Evolutionary conservation across 768 basidiomycete species (phyloP).

Genomic region (Kwoniella sp.): DNA sequence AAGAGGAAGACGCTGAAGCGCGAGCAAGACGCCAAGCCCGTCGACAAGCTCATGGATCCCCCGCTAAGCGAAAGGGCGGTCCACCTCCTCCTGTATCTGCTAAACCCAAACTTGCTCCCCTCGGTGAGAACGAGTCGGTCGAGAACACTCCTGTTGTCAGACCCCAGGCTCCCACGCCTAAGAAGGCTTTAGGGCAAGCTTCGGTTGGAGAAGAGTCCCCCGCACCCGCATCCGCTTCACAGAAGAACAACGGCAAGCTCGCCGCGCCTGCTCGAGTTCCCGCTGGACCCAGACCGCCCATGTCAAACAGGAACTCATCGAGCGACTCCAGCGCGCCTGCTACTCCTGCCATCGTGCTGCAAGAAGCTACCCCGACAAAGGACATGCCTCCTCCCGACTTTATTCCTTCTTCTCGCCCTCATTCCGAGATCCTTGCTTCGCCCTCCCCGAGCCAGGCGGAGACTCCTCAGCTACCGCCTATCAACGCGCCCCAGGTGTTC

Average conservation of each 20-base stretch:
- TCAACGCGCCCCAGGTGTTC: conserved; percentile 70
- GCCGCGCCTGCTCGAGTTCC: conserved; percentile 33
- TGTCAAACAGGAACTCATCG: conserved; percentile 35
- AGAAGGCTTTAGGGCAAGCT: conserved; percentile 53
- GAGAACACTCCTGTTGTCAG: conserved; percentile 39
- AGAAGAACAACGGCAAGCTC: conserved; percentile 19
- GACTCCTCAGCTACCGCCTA: conserved; percentile 52
- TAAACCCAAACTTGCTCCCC: conserved; percentile 29
- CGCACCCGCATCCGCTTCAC: conserved; percentile 12
- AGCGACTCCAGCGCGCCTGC: conserved; percentile 19
- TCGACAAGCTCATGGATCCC: conserved; percentile 26
- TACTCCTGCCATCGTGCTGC: conserved; percentile 48
- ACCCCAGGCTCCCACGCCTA: conserved; percentile 56
- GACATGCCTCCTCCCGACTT: conserved; percentile 41
- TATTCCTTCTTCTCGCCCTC: conserved; percentile 29
- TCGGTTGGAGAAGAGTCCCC: conserved; percentile 26
- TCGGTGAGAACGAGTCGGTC: conserved; percentile 45
- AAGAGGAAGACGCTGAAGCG: conserved; percentile 65
- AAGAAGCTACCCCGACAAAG: conserved; percentile 50
- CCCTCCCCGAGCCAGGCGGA: conserved; percentile 17
- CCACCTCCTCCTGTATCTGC: conserved; percentile 21
- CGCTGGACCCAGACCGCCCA: conserved; percentile 53
- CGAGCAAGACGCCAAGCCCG: conserved; percentile 35
- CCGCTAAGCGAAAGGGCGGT: conserved; percentile 48
- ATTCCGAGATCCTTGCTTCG: conserved; percentile 25